A percentile compares a stretch with the other conserved stretches of the same genome.
phyloP scores from a whole-genome alignment of 2,329 filamentous ascomycete genomes.

The Rosellinia necatrix region DNA sequence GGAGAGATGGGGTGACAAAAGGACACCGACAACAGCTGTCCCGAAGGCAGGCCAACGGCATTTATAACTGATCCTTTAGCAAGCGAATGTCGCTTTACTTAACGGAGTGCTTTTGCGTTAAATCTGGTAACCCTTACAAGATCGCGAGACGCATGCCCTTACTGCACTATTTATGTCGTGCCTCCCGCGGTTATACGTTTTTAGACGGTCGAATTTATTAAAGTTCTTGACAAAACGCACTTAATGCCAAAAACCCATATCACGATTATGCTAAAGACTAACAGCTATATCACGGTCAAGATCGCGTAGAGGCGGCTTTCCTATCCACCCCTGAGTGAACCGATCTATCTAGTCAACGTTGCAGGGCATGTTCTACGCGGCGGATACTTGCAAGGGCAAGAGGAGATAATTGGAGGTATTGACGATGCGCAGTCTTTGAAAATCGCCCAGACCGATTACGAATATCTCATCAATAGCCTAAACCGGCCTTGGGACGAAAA shows the following conservation, averaged over 20 bases:
- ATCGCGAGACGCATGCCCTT: background rate
- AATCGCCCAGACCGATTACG: too few species aligned
- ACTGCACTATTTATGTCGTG: slow-evolving; percentile 2
- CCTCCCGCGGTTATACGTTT: background rate
- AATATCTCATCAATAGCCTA: too few species aligned
- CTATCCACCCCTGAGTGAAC: too few species aligned
- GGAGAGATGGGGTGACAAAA: background rate
- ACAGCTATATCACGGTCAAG: background rate
- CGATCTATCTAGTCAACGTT: too few species aligned
- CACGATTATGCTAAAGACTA: slow-evolving; percentile 4
- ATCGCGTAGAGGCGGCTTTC: too few species aligned
- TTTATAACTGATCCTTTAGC: background rate
- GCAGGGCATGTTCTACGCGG: too few species aligned
- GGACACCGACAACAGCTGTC: background rate
- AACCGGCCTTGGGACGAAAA: too few species aligned
- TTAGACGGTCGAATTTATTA: background rate
- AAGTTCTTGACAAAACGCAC: background rate
- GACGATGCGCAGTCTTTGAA: too few species aligned
- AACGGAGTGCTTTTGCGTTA: slow-evolving; percentile 2
- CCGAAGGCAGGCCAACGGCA: background rate
- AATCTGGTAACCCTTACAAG: background rate
- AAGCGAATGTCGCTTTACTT: background rate
- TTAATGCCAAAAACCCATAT: background rate
- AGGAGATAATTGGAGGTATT: too few species aligned
- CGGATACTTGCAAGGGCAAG: too few species aligned